A percentile compares a stretch with the other conserved stretches of the same genome.
phyloP scores from a whole-genome alignment of 768 basidiomycete species.

The Astraeus odoratus region DNA sequence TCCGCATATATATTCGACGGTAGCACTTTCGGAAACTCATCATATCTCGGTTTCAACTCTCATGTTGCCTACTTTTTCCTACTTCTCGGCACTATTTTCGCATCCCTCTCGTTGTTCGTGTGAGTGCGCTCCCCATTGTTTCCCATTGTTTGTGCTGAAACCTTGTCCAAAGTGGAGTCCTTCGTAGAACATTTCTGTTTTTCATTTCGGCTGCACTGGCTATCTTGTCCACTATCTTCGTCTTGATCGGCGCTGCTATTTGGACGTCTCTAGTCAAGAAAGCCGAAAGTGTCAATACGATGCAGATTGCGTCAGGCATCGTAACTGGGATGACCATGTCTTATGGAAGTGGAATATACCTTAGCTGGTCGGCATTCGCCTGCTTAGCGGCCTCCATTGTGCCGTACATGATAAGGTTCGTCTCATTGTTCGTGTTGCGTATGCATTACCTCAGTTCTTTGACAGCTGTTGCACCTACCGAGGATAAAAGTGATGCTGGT shows the following conservation, averaged over 20 bases:
- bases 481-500: conserved; percentile 38
- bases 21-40: conserved; percentile 52
- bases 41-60: conserved; percentile 55
- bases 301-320: conserved; percentile 35
- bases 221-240: conserved; percentile 49
- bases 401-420: conserved; percentile 75
- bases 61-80: conserved; percentile 71
- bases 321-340: conserved; percentile 59
- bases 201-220: conserved; percentile 60
- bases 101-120: conserved; percentile 61
- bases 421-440: conserved; percentile 1
- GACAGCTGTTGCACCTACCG: conserved; percentile 77
- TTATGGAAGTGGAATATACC: conserved; percentile 52
- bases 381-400: conserved; percentile 56
- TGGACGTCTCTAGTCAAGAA: conserved; percentile 76
- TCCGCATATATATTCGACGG: conserved; percentile 46
- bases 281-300: conserved; percentile 48
- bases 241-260: conserved; percentile 64
- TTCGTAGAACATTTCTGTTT: conserved; percentile 59
- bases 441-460: neutral
- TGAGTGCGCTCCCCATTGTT: conserved; percentile 30
- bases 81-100: conserved; percentile 62
- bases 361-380: conserved; percentile 72
- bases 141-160: conserved; percentile 3
- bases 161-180: conserved; percentile 46